A percentile compares a stretch with the other conserved stretches of the same genome.
Evolutionary conservation across 306 rosid species (phyloP).

Genomic region (Delonix regia): DNA sequence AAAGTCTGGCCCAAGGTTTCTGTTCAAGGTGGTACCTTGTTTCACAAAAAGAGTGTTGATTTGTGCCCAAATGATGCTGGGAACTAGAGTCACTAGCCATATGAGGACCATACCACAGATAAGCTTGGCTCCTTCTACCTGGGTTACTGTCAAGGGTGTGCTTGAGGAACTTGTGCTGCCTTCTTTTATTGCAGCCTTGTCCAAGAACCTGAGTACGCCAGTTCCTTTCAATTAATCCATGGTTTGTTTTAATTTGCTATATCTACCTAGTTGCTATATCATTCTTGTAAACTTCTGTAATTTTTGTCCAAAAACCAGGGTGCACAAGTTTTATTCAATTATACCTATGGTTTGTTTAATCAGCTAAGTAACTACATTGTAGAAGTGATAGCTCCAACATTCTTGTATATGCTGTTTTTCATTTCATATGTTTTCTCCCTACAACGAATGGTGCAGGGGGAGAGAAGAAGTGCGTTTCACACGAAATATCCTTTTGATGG

Average conservation of each 20-base stretch:
- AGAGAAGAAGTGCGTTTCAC: constrained; percentile 2
- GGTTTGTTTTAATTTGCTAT: background rate
- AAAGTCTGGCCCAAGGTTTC: constrained; percentile 60
- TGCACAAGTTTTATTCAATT: too few species aligned
- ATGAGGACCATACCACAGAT: constrained; percentile 68
- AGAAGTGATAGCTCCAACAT: background rate
- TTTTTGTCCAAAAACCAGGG: too few species aligned
- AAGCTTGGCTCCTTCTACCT: constrained; percentile 90
- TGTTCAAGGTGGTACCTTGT: constrained; percentile 87
- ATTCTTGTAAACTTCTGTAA: too few species aligned
- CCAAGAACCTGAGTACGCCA: constrained; percentile 46
- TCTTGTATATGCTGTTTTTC: background rate
- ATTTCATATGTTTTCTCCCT: constrained; percentile 21
- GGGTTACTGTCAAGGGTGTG: constrained; percentile 67
- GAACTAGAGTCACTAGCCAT: constrained; percentile 67
- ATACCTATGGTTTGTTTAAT: background rate
- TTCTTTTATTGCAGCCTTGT: constrained; percentile 56
- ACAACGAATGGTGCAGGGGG: constrained; percentile 16
- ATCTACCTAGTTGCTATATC: background rate
- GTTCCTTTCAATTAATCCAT: background rate
- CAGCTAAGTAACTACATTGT: background rate
- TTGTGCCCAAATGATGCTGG: constrained; percentile 86
- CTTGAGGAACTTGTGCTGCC: constrained; percentile 28
- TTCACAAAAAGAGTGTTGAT: constrained; percentile 78
- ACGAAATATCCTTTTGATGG: constrained; percentile 12